A percentile compares a stretch with the other conserved stretches of the same genome.
phyloP scores from a whole-genome alignment of 2,329 filamentous ascomycete genomes.

The Colletotrichum navitas region DNA sequence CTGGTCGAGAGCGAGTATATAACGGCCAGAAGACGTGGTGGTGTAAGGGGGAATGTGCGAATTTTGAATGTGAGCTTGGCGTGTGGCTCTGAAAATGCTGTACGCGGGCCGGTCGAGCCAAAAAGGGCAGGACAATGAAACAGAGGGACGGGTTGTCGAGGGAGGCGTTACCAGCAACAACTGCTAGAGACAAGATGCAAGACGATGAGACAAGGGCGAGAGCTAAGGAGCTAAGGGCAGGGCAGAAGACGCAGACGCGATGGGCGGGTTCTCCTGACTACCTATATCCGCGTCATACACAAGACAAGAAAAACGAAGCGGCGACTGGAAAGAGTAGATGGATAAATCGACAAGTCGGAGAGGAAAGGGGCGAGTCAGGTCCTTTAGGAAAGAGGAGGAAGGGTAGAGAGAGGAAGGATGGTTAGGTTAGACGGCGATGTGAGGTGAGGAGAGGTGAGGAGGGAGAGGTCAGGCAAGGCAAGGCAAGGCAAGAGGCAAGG shows the following conservation, averaged over 20 bases:
- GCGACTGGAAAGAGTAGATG: neutral
- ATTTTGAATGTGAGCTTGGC: conserved; percentile 32
- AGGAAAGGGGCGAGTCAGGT: conserved; percentile 3
- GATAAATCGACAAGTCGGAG: neutral
- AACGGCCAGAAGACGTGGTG: conserved; percentile 1
- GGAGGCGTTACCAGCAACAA: conserved; percentile 30
- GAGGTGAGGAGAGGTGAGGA: conserved; percentile 23
- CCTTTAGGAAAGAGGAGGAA: conserved; percentile 14
- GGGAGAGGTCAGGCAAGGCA: neutral
- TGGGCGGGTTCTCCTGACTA: conserved; percentile 17
- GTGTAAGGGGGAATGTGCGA: conserved; percentile 38
- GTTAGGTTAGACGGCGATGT: conserved; percentile 22
- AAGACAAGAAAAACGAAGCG: conserved; percentile 11
- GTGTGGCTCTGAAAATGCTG: conserved; percentile 34
- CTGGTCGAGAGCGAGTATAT: conserved; percentile 17
- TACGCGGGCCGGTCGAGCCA: conserved; percentile 39
- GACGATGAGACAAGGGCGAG: conserved; percentile 37
- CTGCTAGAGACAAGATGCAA: conserved; percentile 40
- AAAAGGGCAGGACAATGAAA: conserved; percentile 35
- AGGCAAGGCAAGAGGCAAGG: conserved; percentile 27
- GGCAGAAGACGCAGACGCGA: conserved; percentile 3
- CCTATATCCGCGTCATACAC: conserved; percentile 22
- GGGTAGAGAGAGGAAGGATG: neutral
- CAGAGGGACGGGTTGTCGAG: conserved; percentile 18
- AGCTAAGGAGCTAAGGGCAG: conserved; percentile 9